Evolutionary conservation across 768 basidiomycete genomes (phyloP).

Genomic region (Trametes sanguinea): DNA sequence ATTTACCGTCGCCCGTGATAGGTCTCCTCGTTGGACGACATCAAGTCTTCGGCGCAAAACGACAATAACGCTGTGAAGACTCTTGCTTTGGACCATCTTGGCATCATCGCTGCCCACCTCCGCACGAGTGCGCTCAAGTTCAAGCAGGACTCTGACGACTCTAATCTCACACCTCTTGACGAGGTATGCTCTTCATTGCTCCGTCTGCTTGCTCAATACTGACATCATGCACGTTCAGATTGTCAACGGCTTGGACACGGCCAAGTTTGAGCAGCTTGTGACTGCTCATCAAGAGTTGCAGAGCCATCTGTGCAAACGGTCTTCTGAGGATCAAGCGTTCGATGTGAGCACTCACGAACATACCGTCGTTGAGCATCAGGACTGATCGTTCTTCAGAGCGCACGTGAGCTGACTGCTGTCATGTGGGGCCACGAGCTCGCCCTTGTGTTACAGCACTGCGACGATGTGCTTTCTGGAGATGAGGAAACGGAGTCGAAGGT

Average conservation of each 20-base stretch:
- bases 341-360: slow-evolving; percentile 51
- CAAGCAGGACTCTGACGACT: slow-evolving; percentile 31
- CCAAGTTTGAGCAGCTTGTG: slow-evolving; percentile 60
- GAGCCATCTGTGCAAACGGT: slow-evolving; percentile 65
- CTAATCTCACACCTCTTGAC: slow-evolving; percentile 58
- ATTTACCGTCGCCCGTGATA: slow-evolving; percentile 31
- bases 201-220: no score
- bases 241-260: slow-evolving; percentile 48
- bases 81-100: slow-evolving; percentile 91
- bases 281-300: slow-evolving; percentile 65
- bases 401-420: slow-evolving; percentile 77
- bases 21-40: slow-evolving; percentile 83
- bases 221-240: slow-evolving; percentile 41
- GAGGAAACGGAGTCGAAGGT: slow-evolving; percentile 37
- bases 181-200: slow-evolving; percentile 50
- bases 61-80: slow-evolving; percentile 88
- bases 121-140: slow-evolving; percentile 55
- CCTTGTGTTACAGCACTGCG: slow-evolving; percentile 59
- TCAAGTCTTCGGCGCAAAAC: slow-evolving; percentile 59
- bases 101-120: slow-evolving; percentile 85
- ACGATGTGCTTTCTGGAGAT: slow-evolving; percentile 46
- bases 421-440: slow-evolving; percentile 85
- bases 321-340: slow-evolving; percentile 79
- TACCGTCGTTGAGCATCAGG: no score
- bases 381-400: slow-evolving; percentile 55